These are phyloP conservation scores for Pseudogymnoascus sp. DNA, from an alignment of 2,329 filamentous ascomycete species.

Conservation along the genomic window DNA sequence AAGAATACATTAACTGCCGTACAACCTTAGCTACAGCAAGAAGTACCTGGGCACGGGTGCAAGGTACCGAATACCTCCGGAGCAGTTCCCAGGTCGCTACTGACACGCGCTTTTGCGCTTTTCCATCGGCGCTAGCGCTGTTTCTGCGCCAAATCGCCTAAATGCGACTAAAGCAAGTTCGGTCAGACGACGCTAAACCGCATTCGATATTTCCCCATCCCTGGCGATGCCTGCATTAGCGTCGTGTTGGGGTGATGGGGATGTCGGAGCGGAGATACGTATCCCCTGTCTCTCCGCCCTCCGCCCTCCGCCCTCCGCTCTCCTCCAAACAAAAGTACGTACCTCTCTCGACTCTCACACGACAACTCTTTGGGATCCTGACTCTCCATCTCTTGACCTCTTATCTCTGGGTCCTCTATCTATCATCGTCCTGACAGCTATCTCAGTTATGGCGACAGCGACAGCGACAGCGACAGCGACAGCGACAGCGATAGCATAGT, in stretches of 20 bases:
- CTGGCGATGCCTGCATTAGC: slow-evolving; percentile 2
- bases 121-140: not conserved
- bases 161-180: not conserved
- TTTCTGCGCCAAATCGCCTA: slow-evolving; percentile 6
- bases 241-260: not conserved
- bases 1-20: not conserved
- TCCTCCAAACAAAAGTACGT: too few relatives aligned
- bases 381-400: not conserved
- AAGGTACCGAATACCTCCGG: not conserved
- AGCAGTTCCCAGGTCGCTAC: not conserved
- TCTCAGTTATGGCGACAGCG: not conserved
- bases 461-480: not conserved
- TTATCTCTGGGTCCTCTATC: not conserved
- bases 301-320: too few relatives aligned
- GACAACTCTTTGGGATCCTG: not conserved
- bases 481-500: not conserved
- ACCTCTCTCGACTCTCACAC: not conserved
- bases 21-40: not conserved
- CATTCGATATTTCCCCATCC: not conserved
- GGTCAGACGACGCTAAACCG: not conserved
- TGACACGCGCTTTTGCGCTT: slow-evolving; percentile 6
- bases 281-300: not conserved
- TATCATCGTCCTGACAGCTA: not conserved
- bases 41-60: not conserved
- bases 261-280: not conserved